Evolutionary conservation across 805 yeast genomes (phyloP), one percentile per base, ranked within the genome.

Genomic region (Torulaspora microellipsoides): DNA sequence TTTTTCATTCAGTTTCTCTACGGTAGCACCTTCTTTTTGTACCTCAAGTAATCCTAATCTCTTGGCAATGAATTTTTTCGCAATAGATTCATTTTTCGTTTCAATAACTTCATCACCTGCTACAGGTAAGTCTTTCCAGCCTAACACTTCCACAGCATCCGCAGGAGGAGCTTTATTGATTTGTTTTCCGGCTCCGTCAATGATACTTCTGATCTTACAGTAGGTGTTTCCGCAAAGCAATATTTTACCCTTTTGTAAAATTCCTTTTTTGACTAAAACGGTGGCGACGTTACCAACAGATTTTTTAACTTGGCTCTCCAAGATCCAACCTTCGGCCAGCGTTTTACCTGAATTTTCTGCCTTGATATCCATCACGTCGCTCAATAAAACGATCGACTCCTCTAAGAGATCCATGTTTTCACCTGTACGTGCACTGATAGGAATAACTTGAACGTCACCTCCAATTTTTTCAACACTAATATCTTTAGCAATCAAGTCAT

Each of bases 111-210:
- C 78, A 49, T 88, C 96, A 8, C 99, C 99, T 9, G 95, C 93
- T 40, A 78, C 85, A 0, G 98, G 98, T 30, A 90, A 67, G 29
- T 81, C 90, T 59, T 85, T 89, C 99, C 99, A 93, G 0, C 99
- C 99, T 60, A 86, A 75, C 7, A 93, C 72, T 56, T 88, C 95
- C 1, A 87, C 95, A 0, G 98, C 96, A 8, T 85, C 81, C 0
- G 96, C 83, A 0, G 99, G 98, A 0, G 79, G 77, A 0, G 95
- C 97, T 27, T 62, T 46, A 46, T 79, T 77, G 8, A 88, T 64
- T 0, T 71, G 45, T 50, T 79, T 79, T 3, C 91, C 90, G 45
- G 68, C 60, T 51, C 88, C 96, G 62, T 88, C 85, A 43, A 73
- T 75, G 76, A 93, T 76, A 13, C 83, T 78, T 54, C 82, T 78